A percentile compares a stretch with the other conserved stretches of the same genome.
These are phyloP conservation scores for Alnus rubra DNA, from an alignment of 306 rosid genomes.

Conservation along the genomic window DNA sequence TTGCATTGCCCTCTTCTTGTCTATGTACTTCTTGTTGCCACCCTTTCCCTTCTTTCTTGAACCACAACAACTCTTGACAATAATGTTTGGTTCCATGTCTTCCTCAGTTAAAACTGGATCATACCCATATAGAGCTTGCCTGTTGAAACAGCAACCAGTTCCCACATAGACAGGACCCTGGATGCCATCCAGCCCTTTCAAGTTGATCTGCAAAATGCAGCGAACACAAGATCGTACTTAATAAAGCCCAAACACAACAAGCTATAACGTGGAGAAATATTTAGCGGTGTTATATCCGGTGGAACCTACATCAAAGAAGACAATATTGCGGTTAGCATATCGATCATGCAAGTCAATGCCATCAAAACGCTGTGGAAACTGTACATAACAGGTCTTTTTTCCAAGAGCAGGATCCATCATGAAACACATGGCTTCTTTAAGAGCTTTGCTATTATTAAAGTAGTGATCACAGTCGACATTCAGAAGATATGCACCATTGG, in stretches of 20 bases:
- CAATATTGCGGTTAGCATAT: conserved; percentile 98
- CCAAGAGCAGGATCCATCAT: conserved; percentile 96
- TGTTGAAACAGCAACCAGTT: conserved; percentile 99
- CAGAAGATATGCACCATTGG: conserved; percentile 95
- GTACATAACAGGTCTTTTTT: conserved; percentile 96
- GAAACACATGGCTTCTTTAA: conserved; percentile 99
- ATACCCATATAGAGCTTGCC: conserved; percentile 97
- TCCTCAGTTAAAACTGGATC: conserved; percentile 92
- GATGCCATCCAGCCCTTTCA: conserved; percentile 96
- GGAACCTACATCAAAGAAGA: conserved; percentile 87
- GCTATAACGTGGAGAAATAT: conserved; percentile 7
- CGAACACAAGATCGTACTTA: conserved; percentile 5
- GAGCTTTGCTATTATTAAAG: conserved; percentile 96
- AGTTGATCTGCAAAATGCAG: conserved; percentile 66
- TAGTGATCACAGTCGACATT: conserved; percentile 99
- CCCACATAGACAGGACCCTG: conserved; percentile 99
- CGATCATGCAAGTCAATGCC: conserved; percentile 98
- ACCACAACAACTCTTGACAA: conserved; percentile 96
- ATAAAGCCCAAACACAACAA: conserved; percentile 19
- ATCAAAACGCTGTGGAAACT: conserved; percentile 97
- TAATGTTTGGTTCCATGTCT: conserved; percentile 89
- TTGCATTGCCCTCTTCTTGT: conserved; percentile 77
- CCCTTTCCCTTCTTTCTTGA: conserved; percentile 78
- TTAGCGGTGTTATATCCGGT: conserved; percentile 4
- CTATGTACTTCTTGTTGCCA: conserved; percentile 70